Percentiles rank a stretch among this genome's conserved stretches.
Evolutionary conservation across 176 grass and related monocot genomes (phyloP).

Genomic region (Triticum aestivum): DNA sequence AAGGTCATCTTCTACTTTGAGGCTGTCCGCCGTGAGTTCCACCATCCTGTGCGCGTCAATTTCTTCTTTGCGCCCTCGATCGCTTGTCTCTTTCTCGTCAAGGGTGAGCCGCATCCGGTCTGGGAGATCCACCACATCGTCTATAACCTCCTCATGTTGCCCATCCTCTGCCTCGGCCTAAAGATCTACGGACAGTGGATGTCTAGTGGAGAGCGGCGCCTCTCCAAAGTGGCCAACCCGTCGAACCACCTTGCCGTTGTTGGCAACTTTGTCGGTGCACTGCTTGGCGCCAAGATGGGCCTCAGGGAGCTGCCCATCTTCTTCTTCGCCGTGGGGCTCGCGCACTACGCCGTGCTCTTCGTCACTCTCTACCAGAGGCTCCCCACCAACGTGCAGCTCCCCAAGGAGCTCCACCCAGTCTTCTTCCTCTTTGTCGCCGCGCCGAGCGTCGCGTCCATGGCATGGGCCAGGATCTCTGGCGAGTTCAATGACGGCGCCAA

Average conservation of each 20-base stretch:
- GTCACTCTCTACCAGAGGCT: constrained; percentile 59
- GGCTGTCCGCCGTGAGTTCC: constrained; percentile 57
- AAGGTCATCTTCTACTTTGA: constrained; percentile 75
- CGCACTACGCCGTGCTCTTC: constrained; percentile 73
- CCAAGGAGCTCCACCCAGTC: constrained; percentile 63
- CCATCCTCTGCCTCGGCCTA: not conserved
- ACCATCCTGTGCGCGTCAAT: constrained; percentile 78
- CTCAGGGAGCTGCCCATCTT: constrained; percentile 43
- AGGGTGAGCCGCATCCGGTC: constrained; percentile 23
- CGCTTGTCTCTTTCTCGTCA: constrained; percentile 59
- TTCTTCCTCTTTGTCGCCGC: constrained; percentile 44
- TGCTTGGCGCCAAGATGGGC: constrained; percentile 56
- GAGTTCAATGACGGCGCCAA: constrained; percentile 24
- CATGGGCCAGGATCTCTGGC: constrained; percentile 42
- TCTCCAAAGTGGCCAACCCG: not conserved
- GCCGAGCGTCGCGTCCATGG: constrained; percentile 55
- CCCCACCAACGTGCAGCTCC: constrained; percentile 51
- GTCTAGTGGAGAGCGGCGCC: not conserved
- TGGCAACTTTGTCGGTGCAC: constrained; percentile 58
- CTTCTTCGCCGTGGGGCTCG: constrained; percentile 65
- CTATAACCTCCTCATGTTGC: constrained; percentile 52
- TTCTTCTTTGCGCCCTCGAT: constrained; percentile 86
- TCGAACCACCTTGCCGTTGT: constrained; percentile 71
- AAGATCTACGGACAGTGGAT: not conserved
- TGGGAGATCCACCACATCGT: constrained; percentile 9